Evolutionary conservation across 2,329 filamentous ascomycete species (phyloP).

Genomic region (Paecilomyces sp.): DNA sequence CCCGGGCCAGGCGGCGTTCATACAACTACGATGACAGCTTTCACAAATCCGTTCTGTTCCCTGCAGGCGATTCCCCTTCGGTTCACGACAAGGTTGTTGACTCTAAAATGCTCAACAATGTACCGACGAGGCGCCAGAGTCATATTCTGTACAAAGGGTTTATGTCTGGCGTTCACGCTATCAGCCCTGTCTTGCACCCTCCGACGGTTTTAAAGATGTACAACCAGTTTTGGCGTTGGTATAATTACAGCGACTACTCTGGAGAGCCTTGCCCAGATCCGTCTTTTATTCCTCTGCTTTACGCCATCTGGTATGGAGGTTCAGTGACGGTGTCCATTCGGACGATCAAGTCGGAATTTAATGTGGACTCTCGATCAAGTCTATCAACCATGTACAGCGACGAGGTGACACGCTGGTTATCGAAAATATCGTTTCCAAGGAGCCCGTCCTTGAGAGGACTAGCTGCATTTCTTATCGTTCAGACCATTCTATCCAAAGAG

Average conservation of each 20-base stretch:
- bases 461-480: constrained; percentile 40
- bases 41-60: constrained; percentile 30
- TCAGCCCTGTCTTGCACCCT: constrained; percentile 39
- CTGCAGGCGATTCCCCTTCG: constrained; percentile 27
- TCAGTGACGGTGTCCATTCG: constrained; percentile 37
- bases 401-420: constrained; percentile 36
- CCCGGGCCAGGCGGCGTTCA: constrained; percentile 3
- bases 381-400: constrained; percentile 34
- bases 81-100: constrained; percentile 25
- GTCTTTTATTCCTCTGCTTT: constrained; percentile 37
- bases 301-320: constrained; percentile 44
- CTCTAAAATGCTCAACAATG: constrained; percentile 32
- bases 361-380: constrained; percentile 24
- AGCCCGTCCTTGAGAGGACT: constrained; percentile 39
- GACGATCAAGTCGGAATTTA: constrained; percentile 34
- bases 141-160: constrained; percentile 41
- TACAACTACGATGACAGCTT: constrained; percentile 21
- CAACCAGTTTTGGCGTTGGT: constrained; percentile 40
- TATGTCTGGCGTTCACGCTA: constrained; percentile 40
- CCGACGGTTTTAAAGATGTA: constrained; percentile 35
- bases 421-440: constrained; percentile 37
- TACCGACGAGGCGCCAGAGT: constrained; percentile 38
- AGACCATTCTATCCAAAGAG: constrained; percentile 40
- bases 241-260: constrained; percentile 29
- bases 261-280: constrained; percentile 31